These are phyloP conservation scores for Yamadazyma sp. DNA, from an alignment of 1,139 yeast species.

Conservation along the genomic window DNA sequence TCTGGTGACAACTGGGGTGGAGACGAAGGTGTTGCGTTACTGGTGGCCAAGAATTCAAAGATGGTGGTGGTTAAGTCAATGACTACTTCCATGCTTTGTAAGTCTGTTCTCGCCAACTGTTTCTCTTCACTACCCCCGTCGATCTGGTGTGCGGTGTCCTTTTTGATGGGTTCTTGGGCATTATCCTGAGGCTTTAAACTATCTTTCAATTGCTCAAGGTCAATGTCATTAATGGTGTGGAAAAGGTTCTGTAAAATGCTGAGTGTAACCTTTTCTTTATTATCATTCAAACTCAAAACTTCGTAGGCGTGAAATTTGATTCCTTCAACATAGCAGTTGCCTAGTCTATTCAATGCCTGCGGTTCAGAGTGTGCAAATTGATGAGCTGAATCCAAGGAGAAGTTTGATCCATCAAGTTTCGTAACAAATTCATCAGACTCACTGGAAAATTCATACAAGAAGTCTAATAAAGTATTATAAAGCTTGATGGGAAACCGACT, in stretches of 20 bases:
- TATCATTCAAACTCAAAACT: constrained; percentile 20
- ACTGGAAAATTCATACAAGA: constrained; percentile 65
- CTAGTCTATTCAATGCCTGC: constrained; percentile 37
- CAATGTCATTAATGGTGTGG: constrained; percentile 34
- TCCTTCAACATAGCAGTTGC: constrained; percentile 57
- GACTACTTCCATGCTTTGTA: constrained; percentile 66
- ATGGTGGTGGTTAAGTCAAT: constrained; percentile 75
- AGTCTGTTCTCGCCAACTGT: constrained; percentile 49
- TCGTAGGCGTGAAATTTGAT: constrained; percentile 61
- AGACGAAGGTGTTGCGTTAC: constrained; percentile 23
- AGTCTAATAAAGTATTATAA: constrained; percentile 55
- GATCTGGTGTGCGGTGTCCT: constrained; percentile 31
- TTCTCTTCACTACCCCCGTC: constrained; percentile 32
- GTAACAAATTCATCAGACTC: constrained; percentile 61
- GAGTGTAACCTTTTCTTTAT: constrained; percentile 23
- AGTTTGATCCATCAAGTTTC: constrained; percentile 17
- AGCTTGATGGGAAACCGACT: constrained; percentile 41
- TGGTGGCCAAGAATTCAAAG: constrained; percentile 54
- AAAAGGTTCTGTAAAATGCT: constrained; percentile 26
- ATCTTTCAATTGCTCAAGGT: constrained; percentile 40
- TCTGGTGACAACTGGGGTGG: constrained; percentile 21
- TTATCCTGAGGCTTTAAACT: constrained; percentile 35
- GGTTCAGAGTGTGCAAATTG: constrained; percentile 12
- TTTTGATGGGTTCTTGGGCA: constrained; percentile 35
- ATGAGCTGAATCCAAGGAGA: constrained; percentile 14